Evolutionary conservation across 106 monocot genomes (phyloP), one percentile per base, ranked within the genome.

Genomic region (Dendrobium officinale): DNA sequence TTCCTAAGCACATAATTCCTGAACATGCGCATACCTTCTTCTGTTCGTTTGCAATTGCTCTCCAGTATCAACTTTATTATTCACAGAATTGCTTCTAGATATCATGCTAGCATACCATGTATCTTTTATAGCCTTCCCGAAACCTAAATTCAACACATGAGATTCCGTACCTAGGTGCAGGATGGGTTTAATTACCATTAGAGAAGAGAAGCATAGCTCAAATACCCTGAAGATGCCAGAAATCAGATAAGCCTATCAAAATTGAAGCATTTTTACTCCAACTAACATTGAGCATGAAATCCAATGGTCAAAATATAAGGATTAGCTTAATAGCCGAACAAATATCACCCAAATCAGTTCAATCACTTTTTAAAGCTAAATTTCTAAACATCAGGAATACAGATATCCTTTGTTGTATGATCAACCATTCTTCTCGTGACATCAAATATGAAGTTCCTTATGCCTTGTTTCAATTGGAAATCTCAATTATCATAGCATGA

Each of bases 21-120:
- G 51, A 13, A 15, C 51, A 51, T 10, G 42, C 58, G 43, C 55
- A 73, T 80, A 91, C 91, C 86, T 91, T 81, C 67, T 83, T 59
- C 45, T 47, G 78, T 79, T 77, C 55, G 49, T 79, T 67, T 80
- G 80, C 82, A 44, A 58, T 41, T 33, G 75, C 56, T 80, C 67
- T 33, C 47, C 27, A 4, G 33, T 58, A 82, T 55, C 51, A 78
- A 77, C 79, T 73, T 82, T 22, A 42, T 82, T 22, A 42, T 75
- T 27, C 27, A 73, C 33, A 81, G 59, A 59, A 75, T 22, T 80
- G 27, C 55, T 81, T 45, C 76, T 77, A 48, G 78, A 82, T 49
- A 11, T 44, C 18, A 27, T 37, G 27, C 13, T 37, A 33, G 72
- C 16, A 64, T 64, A 24, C 64, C 64, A 64, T 24, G 24, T 9